Conservation (phyloP, 805 yeast species). For the Candida manassasensis region DNA sequence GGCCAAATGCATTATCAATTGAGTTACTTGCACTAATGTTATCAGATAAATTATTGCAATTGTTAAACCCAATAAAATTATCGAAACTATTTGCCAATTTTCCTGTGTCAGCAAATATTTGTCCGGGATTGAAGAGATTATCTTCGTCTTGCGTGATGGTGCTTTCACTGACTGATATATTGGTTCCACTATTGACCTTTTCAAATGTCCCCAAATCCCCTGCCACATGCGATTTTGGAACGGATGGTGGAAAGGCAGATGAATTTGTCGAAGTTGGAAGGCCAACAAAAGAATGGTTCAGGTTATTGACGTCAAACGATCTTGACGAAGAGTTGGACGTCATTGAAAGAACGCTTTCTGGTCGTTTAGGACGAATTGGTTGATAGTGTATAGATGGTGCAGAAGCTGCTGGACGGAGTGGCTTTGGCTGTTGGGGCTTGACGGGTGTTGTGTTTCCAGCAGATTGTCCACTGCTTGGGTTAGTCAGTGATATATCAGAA, state of each 20-base stretch:
- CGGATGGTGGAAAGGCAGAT: conserved; percentile 13
- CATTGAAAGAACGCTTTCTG: conserved; percentile 38
- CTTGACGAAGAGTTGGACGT: conserved; percentile 32
- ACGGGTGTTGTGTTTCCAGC: conserved; percentile 1
- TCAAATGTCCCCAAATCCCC: neutral
- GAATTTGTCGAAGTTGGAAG: conserved; percentile 10
- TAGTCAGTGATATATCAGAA: no score
- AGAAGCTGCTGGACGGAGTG: conserved; percentile 14
- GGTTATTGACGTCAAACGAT: conserved; percentile 9
- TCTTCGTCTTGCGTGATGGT: neutral
- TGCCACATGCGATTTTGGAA: conserved; percentile 4
- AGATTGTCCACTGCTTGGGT: no score
- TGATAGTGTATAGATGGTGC: conserved; percentile 15
- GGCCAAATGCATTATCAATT: conserved; percentile 2
- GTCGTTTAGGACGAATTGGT: conserved; percentile 28
- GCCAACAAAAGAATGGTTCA: conserved; percentile 8
- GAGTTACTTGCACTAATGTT: conserved; percentile 1
- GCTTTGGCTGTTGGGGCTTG: conserved; percentile 19
- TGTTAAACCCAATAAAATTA: neutral
- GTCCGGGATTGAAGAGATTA: conserved; percentile 2
- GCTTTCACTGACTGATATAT: neutral
- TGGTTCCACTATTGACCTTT: neutral
- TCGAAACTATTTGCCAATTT: neutral
- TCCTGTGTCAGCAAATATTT: neutral
- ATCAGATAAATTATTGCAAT: neutral